Evolutionary conservation across 805 yeast genomes (phyloP), one percentile per base, ranked within the genome.

Genomic region (Kodamaea laetipori): DNA sequence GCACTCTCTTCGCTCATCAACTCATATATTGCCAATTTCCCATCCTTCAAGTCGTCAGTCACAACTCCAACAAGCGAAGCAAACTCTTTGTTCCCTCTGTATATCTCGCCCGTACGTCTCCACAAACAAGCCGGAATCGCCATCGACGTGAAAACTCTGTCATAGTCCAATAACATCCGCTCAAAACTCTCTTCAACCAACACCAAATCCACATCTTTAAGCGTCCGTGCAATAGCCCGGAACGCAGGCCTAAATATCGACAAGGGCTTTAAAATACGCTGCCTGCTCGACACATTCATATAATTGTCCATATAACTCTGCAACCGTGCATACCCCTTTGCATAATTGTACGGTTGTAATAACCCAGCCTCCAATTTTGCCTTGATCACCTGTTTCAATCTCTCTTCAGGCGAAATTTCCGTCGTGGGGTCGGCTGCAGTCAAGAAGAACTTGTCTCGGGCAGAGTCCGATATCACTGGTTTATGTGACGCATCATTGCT

Each of bases 351-450:
- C 0, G 98, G 98, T 58, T 85, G 89, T 27, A 92, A 67, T 33
- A 92, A 72, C 0, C 98, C 98, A 0, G 98, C 98, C 60, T 88
- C 95, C 33, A 90, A 67, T 57, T 92, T 92, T 12, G 98, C 98
- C 57, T 87, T 86, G 56, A 92, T 90, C 8, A 92, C 97, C 59
- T 90, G 95, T 57, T 88, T 89, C 52, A 92, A 72, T 47, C 97
- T 75, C 58, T 90, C 97, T 58, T 90, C 97, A 0, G 97, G 96
- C 0, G 96, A 86, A 27, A 86, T 84, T 51, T 89, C 97, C 2
- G 92, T 88, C 0, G 96, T 86, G 4, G 98, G 98, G 61, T 92
- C 98, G 0, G 97, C 97, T 0, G 98, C 98, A 0, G 97, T 92
- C 38, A 92, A 67, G 67, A 92, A 90, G 65, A 92, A 92, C 63